Base-by-base conservation (phyloP, 2,329 filamentous ascomycete species). In the Cytospora leucostoma region DNA sequence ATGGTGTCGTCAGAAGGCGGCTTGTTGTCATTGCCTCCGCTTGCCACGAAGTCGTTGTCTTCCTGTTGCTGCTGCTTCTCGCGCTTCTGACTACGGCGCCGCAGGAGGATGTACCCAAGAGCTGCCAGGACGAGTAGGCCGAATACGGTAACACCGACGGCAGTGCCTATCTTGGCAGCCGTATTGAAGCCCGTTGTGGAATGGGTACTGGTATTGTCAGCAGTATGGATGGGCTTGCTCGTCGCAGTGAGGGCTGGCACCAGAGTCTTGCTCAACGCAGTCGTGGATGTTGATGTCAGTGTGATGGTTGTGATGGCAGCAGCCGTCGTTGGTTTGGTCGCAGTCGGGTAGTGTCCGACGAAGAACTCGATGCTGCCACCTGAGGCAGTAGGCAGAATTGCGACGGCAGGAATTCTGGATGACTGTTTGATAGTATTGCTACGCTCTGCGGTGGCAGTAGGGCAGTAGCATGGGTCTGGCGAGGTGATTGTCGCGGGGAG, bases 391-490 rank as follows among this genome's bases (percentile, higher is more conserved):
- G 74, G 74, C 35, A 76, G 68, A n/a, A 64, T 67, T 10, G 70
- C 72, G 10, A 71, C 67, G 58, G 70, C 69, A 2, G 62, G 61
- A 21, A 76, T 71, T 5, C 59, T 62, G n/a, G 69, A 63, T 0
- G 62, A 50, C 58, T 71, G 69, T 54, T 63, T 54, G 56, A 74
- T 67, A 5, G 65, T 68, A 19, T 73, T 67, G 35, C 70, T 69
- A n/a, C 72, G 70, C 27, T 62, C 64, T 12, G 67, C 65, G 1
- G 67, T 67, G n/a, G 68, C 66, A 2, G 65, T 53, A 0, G 74
- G 73, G 51, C 74, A 76, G 47, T 62, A 71, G 67, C 73, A 76
- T 4, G 64, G 67, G 15, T 72, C 70, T 7, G 72, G 68, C 1
- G 66, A 49, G 8, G 67, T 62, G 17, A 73, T 62, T 5, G 71